Percentiles rank a stretch among this genome's conserved stretches.
Conservation (phyloP, 768 basidiomycete genomes). For the Tulasnella sp. region DNA sequence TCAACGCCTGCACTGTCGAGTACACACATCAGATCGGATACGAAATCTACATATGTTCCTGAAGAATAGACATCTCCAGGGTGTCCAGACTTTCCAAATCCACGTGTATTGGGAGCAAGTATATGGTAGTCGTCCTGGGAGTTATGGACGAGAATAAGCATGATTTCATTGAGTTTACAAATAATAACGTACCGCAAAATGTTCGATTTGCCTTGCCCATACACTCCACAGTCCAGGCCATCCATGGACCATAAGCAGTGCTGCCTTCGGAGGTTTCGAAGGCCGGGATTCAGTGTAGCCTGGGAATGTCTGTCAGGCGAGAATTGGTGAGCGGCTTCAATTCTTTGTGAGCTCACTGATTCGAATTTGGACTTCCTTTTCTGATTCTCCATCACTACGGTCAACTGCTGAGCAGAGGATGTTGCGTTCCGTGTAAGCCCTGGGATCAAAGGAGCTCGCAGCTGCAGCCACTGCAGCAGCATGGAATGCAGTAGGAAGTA, state of each 20-base stretch:
- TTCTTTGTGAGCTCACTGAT: slow-evolving; percentile 1
- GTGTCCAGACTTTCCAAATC: slow-evolving; percentile 55
- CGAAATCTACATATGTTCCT: slow-evolving; percentile 42
- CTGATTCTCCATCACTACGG: background rate
- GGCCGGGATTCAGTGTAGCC: background rate
- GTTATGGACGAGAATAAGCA: background rate
- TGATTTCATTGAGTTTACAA: background rate
- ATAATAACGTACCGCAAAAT: slow-evolving; percentile 37
- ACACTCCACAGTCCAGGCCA: slow-evolving; percentile 69
- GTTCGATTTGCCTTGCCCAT: slow-evolving; percentile 58
- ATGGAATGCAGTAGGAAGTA: background rate
- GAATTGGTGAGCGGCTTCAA: background rate
- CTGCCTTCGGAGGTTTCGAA: slow-evolving; percentile 24
- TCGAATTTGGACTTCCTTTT: background rate
- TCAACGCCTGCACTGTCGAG: slow-evolving; percentile 38
- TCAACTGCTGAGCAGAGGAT: background rate
- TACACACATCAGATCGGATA: slow-evolving; percentile 50
- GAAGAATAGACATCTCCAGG: slow-evolving; percentile 46
- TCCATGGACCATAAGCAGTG: slow-evolving; percentile 59
- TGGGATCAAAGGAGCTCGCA: background rate
- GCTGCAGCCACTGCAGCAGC: background rate
- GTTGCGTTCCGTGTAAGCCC: background rate
- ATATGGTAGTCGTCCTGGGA: slow-evolving; percentile 46
- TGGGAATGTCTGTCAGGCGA: background rate
- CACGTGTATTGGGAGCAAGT: slow-evolving; percentile 50